phyloP scores from a whole-genome alignment of 2,329 filamentous ascomycete species.

The Xylaria polymorpha region DNA sequence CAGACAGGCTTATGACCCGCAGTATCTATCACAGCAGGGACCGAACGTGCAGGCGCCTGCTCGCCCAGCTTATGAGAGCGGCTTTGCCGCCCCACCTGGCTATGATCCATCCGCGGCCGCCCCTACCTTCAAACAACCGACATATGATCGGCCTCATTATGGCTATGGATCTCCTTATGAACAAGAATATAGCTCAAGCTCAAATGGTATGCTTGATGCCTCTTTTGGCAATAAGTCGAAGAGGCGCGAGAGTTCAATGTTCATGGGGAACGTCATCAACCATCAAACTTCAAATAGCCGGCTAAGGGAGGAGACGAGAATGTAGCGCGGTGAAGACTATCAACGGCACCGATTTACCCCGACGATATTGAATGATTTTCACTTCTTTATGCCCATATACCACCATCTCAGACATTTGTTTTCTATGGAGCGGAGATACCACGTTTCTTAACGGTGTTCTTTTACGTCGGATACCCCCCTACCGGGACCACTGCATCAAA shows the following conservation, averaged over 20 bases:
- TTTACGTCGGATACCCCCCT: constrained; percentile 26
- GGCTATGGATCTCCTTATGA: constrained; percentile 47
- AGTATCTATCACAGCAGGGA: constrained; percentile 55
- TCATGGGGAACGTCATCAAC: constrained; percentile 62
- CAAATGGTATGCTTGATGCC: constrained; percentile 51
- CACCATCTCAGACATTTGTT: constrained; percentile 36
- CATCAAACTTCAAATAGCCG: constrained; percentile 65
- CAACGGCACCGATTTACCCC: constrained; percentile 19
- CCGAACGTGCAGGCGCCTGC: constrained; percentile 47
- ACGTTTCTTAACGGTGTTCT: constrained; percentile 33
- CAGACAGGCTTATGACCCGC: constrained; percentile 58
- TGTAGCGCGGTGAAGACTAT: constrained; percentile 39
- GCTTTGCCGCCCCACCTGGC: constrained; percentile 51
- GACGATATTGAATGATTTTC: constrained; percentile 31
- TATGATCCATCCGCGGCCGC: constrained; percentile 50
- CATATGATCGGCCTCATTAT: constrained; percentile 55
- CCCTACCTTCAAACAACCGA: constrained; percentile 41
- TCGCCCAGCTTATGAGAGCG: constrained; percentile 60
- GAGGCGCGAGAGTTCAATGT: constrained; percentile 71
- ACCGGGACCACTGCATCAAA: constrained; percentile 27
- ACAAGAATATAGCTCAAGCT: constrained; percentile 48
- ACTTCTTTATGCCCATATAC: constrained; percentile 33
- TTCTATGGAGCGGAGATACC: constrained; percentile 38
- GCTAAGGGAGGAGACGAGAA: constrained; percentile 64
- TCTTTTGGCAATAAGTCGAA: constrained; percentile 56